A percentile compares a stretch with the other conserved stretches of the same genome.
Evolutionary conservation across 192 early-diverging fungal species (phyloP).

Genomic region (Umbelopsis sp.): DNA sequence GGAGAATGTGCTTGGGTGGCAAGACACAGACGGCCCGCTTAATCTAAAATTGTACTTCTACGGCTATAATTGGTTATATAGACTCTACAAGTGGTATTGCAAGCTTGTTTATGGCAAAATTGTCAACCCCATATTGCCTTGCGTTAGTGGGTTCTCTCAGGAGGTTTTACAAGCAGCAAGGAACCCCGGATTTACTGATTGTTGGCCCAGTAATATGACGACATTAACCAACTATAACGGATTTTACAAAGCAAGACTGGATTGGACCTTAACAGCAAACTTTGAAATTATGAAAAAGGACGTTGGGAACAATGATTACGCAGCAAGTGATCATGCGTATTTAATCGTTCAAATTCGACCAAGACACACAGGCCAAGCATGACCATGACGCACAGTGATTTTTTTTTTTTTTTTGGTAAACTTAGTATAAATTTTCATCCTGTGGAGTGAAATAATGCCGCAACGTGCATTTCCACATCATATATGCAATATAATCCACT

Average conservation of each 20-base stretch:
- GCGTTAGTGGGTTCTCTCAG: conserved; percentile 39
- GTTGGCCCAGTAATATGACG: conserved; percentile 61
- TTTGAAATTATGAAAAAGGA: conserved; percentile 48
- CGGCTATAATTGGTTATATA: conserved; percentile 27
- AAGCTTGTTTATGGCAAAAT: neutral
- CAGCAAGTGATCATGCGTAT: conserved; percentile 72
- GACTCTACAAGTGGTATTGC: neutral
- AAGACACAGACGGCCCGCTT: conserved; percentile 41
- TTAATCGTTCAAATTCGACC: conserved; percentile 54
- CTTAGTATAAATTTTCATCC: no score
- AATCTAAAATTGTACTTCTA: conserved; percentile 41
- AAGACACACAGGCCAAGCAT: neutral
- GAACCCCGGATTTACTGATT: conserved; percentile 80
- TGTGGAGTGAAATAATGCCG: neutral
- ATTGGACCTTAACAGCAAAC: conserved; percentile 69
- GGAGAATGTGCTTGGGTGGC: conserved; percentile 57
- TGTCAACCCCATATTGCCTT: neutral
- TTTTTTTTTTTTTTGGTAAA: neutral
- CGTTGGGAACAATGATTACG: conserved; percentile 68
- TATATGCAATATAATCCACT: conserved; percentile 16
- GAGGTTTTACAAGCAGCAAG: conserved; percentile 50
- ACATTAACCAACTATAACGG: conserved; percentile 70
- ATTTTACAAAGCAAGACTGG: conserved; percentile 70
- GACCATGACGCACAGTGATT: neutral
- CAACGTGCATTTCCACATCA: neutral